phyloP scores from a whole-genome alignment of 202 grass and related monocot species.

The Schoenoplectus tabernaemontani region DNA sequence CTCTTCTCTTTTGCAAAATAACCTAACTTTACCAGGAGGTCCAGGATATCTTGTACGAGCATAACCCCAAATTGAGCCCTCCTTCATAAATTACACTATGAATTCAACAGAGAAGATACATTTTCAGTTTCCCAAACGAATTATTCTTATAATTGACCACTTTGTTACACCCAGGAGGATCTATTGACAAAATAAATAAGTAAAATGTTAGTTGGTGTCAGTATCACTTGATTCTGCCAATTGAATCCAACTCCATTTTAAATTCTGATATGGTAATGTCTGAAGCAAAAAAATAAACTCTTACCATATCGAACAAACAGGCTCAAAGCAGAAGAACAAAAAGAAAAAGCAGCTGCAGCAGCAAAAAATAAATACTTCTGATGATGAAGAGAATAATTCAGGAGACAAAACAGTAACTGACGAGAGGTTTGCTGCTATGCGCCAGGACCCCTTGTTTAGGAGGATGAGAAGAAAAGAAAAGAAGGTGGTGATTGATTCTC shows the following conservation, averaged over 20 bases:
- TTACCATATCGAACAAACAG: not conserved
- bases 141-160: not conserved
- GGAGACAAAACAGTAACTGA: conserved; percentile 39
- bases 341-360: conserved; percentile 27
- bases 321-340: conserved; percentile 29
- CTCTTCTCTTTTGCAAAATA: no score
- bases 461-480: conserved; percentile 61
- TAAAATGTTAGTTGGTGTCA: not conserved
- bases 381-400: not conserved
- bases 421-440: conserved; percentile 50
- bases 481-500: conserved; percentile 63
- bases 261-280: not conserved
- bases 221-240: not conserved
- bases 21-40: not conserved
- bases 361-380: not conserved
- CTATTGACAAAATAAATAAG: not conserved
- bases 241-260: not conserved
- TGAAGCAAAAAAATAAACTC: not conserved
- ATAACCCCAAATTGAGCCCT: not conserved
- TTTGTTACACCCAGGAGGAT: not conserved
- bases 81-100: not conserved
- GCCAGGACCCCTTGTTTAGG: conserved; percentile 59
- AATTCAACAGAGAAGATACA: not conserved
- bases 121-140: not conserved
- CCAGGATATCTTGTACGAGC: not conserved